Conservation (phyloP, 208 protist species). For the Tritrichomonas musculus region DNA sequence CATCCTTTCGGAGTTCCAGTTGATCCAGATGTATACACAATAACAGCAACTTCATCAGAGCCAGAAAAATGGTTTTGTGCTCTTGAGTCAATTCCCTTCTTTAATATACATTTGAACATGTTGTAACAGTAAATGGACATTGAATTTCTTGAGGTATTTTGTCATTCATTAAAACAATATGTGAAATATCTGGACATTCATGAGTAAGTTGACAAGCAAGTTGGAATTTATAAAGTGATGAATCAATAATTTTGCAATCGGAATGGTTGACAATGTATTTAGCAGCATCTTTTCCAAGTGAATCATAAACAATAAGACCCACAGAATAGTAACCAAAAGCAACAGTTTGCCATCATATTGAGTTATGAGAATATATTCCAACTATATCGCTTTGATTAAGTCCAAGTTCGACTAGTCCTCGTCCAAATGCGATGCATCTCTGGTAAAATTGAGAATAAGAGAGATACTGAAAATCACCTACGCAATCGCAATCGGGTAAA, state of each 20-base stretch:
- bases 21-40: conserved; percentile 2
- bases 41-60: not conserved
- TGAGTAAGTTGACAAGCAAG: not conserved
- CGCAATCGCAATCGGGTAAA: too few species aligned
- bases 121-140: not conserved
- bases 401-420: not conserved
- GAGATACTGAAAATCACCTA: not conserved
- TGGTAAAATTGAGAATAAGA: not conserved
- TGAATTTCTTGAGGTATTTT: not conserved
- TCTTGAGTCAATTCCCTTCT: not conserved
- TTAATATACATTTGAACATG: not conserved
- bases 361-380: not conserved
- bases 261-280: not conserved
- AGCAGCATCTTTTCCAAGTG: not conserved
- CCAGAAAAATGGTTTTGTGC: not conserved
- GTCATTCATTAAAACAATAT: not conserved
- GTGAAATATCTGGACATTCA: not conserved
- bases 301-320: not conserved
- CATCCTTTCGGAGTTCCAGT: not conserved
- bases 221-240: not conserved
- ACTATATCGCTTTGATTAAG: not conserved
- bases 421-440: not conserved
- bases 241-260: not conserved
- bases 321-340: not conserved
- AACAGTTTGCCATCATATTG: not conserved